These are phyloP conservation scores for Kwoniella mangroviensis DNA, from an alignment of 768 basidiomycete species.

Conservation along the genomic window DNA sequence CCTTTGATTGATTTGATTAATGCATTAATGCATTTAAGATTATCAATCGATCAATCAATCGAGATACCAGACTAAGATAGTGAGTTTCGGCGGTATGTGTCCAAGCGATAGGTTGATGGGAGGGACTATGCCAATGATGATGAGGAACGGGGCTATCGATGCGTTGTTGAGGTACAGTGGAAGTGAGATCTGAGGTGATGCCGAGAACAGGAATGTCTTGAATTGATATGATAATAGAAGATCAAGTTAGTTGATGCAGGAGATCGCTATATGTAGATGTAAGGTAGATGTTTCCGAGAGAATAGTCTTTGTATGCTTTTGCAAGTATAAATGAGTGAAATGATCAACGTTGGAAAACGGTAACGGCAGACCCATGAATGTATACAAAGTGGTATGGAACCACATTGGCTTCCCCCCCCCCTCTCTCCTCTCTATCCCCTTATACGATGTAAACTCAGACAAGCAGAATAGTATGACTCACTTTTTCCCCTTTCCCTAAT, in stretches of 20 bases:
- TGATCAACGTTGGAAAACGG: neutral
- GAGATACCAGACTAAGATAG: neutral
- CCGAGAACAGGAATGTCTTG: too few relatives aligned
- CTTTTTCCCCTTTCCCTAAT: too few relatives aligned
- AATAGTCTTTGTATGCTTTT: too few relatives aligned
- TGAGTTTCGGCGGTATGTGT: neutral
- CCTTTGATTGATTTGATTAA: constrained; percentile 14
- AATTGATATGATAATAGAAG: too few relatives aligned
- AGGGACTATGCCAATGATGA: neutral
- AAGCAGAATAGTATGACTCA: too few relatives aligned
- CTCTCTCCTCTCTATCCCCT: too few relatives aligned
- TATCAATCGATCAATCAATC: neutral
- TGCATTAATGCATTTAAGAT: neutral
- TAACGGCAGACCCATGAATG: neutral
- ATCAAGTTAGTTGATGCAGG: too few relatives aligned
- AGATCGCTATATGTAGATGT: too few relatives aligned
- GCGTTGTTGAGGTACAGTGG: neutral
- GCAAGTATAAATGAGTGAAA: neutral
- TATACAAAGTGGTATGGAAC: neutral
- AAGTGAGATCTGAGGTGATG: too few relatives aligned
- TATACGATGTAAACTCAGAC: too few relatives aligned
- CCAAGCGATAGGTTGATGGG: neutral
- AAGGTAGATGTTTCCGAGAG: too few relatives aligned
- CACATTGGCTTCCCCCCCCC: too few relatives aligned
- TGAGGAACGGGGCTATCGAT: neutral